Evolutionary conservation across 2,329 filamentous ascomycete species (phyloP).

Genomic region (Lachnellula cervina): DNA sequence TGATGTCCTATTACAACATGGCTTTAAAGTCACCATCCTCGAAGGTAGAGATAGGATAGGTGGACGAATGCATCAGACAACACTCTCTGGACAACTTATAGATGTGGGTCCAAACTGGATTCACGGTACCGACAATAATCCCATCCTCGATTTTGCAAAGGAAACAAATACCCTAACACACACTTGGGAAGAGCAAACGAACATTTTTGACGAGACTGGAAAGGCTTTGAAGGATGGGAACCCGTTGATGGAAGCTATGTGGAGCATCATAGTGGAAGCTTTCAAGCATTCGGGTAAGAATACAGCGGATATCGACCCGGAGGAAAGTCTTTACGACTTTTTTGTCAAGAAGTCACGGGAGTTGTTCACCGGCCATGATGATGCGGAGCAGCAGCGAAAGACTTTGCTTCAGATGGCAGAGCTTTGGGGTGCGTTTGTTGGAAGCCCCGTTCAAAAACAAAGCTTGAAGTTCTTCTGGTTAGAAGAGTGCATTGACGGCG

Average conservation of each 20-base stretch:
- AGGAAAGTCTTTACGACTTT: conserved; percentile 47
- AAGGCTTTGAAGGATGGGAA: conserved; percentile 17
- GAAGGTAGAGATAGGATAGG: conserved; percentile 52
- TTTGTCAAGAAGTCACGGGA: conserved; percentile 46
- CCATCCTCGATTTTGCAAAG: conserved; percentile 48
- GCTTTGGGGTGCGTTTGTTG: conserved; percentile 50
- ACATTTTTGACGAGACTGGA: conserved; percentile 38
- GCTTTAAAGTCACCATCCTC: conserved; percentile 51
- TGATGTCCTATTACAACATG: conserved; percentile 48
- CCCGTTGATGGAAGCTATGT: conserved; percentile 38
- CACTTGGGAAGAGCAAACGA: conserved; percentile 42
- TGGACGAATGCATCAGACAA: conserved; percentile 34
- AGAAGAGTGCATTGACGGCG: conserved; percentile 52
- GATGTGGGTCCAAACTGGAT: conserved; percentile 32
- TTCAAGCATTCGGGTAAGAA: conserved; percentile 50
- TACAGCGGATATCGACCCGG: conserved; percentile 42
- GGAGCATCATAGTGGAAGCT: conserved; percentile 48
- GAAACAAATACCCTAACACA: conserved; percentile 43
- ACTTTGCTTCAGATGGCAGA: conserved; percentile 36
- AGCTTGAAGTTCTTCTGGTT: conserved; percentile 55
- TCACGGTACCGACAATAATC: conserved; percentile 35
- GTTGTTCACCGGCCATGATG: conserved; percentile 35
- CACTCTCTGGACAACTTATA: conserved; percentile 23
- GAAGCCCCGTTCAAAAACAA: conserved; percentile 43
- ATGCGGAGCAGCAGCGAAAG: conserved; percentile 31